phyloP scores from a whole-genome alignment of 371 early-diverging fungal genomes.

The Fennellomyces sp. region DNA sequence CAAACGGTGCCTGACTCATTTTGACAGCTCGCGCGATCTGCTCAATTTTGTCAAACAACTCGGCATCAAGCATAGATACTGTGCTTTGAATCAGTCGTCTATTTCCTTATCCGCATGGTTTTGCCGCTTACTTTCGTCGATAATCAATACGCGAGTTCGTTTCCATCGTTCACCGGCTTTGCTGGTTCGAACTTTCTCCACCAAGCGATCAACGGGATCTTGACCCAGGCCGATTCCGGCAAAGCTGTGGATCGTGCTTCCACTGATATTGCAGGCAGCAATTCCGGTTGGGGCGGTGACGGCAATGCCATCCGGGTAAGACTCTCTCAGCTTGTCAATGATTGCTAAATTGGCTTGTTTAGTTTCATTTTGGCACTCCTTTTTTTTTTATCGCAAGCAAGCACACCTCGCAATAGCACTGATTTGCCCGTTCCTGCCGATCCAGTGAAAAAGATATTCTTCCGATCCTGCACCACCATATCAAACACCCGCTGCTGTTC shows the following conservation, averaged over 20 bases:
- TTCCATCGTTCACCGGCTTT: slow-evolving; percentile 58
- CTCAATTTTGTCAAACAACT: slow-evolving; percentile 82
- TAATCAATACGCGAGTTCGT: slow-evolving; percentile 71
- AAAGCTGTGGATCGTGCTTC: slow-evolving; percentile 81
- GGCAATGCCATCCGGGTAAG: slow-evolving; percentile 50
- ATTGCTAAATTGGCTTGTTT: too few species aligned
- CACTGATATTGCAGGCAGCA: slow-evolving; percentile 85
- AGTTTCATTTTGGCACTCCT: too few species aligned
- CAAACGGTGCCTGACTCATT: slow-evolving; percentile 65
- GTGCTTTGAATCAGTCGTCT: background rate
- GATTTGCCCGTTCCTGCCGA: slow-evolving; percentile 87
- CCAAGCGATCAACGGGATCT: slow-evolving; percentile 41
- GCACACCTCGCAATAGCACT: slow-evolving; percentile 60
- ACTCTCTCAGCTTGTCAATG: slow-evolving; percentile 52
- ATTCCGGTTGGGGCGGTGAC: slow-evolving; percentile 91
- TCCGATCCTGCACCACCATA: slow-evolving; percentile 54
- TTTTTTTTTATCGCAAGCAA: too few species aligned
- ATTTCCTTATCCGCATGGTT: background rate
- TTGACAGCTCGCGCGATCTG: slow-evolving; percentile 66
- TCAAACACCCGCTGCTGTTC: slow-evolving; percentile 66
- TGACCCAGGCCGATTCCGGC: slow-evolving; percentile 74
- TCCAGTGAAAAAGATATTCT: slow-evolving; percentile 81
- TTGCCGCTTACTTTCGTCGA: slow-evolving; percentile 87
- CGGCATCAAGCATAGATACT: slow-evolving; percentile 91
- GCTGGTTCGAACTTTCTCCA: slow-evolving; percentile 35